Percentiles rank a stretch among this genome's conserved stretches.
Evolutionary conservation across 345 rosid species (phyloP).

Genomic region (Zanthoxylum bungeanum): DNA sequence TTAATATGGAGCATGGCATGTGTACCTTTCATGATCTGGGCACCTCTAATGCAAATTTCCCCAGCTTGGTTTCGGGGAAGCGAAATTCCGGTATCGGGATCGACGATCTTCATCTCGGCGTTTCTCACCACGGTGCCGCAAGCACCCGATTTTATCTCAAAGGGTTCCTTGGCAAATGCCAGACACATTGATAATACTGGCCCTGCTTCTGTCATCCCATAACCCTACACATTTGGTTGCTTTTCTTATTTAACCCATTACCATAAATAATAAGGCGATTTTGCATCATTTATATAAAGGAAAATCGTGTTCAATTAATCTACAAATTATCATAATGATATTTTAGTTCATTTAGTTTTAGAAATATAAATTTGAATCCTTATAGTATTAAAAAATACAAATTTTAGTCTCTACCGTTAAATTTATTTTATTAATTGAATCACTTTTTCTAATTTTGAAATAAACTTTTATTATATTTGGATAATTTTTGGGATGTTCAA

Average conservation of each 20-base stretch:
- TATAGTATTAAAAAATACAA: too few species aligned
- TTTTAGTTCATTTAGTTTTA: too few species aligned
- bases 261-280: too few species aligned
- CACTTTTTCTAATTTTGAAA: too few species aligned
- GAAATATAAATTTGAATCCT: too few species aligned
- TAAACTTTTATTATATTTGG: too few species aligned
- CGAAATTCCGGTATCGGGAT: constrained; percentile 47
- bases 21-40: constrained; percentile 67
- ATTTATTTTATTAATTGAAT: too few species aligned
- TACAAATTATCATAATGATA: too few species aligned
- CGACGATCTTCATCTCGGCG: constrained; percentile 64
- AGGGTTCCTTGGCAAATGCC: constrained; percentile 55
- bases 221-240: constrained; percentile 30
- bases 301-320: too few species aligned
- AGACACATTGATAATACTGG: constrained; percentile 55
- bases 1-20: not conserved
- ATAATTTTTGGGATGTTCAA: too few species aligned
- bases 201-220: constrained; percentile 79
- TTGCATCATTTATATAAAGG: too few species aligned
- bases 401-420: too few species aligned
- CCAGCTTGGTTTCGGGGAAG: constrained; percentile 48
- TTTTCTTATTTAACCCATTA: not conserved
- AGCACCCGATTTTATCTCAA: constrained; percentile 51
- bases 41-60: constrained; percentile 62
- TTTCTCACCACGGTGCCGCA: constrained; percentile 64